Conservation (phyloP, 2,329 filamentous ascomycete species). For the Xylariaceae sp. region DNA sequence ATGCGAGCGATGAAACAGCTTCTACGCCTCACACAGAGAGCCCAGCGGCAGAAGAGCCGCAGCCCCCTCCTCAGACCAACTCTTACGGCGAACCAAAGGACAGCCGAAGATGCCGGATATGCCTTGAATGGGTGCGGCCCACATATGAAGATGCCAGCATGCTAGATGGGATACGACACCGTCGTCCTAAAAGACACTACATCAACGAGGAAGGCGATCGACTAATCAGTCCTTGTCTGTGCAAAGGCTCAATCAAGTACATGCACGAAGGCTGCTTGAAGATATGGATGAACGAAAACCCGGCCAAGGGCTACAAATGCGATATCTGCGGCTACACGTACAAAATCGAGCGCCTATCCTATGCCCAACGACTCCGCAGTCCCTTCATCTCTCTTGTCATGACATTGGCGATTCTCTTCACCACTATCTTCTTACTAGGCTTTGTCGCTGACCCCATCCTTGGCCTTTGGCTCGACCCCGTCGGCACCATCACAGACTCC, state of each 20-base stretch:
- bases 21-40: conserved; percentile 12
- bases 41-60: conserved; percentile 14
- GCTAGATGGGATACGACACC: conserved; percentile 27
- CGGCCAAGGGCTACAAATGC: conserved; percentile 83
- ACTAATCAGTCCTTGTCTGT: conserved; percentile 84
- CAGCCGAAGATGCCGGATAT: conserved; percentile 71
- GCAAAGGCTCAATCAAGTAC: conserved; percentile 88
- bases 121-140: conserved; percentile 64
- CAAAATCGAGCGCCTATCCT: conserved; percentile 70
- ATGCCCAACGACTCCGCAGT: conserved; percentile 67
- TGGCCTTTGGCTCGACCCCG: conserved; percentile 79
- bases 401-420: conserved; percentile 67
- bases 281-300: conserved; percentile 70
- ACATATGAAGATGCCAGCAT: conserved; percentile 36
- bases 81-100: conserved; percentile 20
- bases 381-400: conserved; percentile 63
- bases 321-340: conserved; percentile 85
- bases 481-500: conserved; percentile 55
- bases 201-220: conserved; percentile 35
- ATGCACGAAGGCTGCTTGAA: conserved; percentile 89
- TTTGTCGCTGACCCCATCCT: conserved; percentile 93
- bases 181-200: conserved; percentile 23
- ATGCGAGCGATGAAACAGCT: conserved; percentile 6
- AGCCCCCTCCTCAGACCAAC: conserved; percentile 18
- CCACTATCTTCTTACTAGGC: conserved; percentile 76